Evolutionary conservation across 108 stramenopile genomes (phyloP).

Genomic region (Cyclotella atomus): DNA sequence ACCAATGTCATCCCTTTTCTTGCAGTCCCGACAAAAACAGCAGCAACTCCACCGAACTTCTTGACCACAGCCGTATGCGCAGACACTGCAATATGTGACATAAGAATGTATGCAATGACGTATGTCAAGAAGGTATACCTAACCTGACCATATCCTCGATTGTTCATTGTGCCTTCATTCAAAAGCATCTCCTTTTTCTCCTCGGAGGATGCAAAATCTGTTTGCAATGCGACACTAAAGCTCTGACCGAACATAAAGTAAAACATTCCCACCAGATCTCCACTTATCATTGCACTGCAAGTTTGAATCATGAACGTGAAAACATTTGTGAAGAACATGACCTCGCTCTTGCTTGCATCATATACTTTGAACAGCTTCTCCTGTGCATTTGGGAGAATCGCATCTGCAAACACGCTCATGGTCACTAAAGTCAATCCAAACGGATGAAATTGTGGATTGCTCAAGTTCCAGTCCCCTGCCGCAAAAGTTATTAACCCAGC

Average conservation of each 20-base stretch:
- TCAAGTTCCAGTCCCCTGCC: slow-evolving; percentile 87
- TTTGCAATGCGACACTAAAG: neutral
- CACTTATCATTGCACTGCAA: slow-evolving; percentile 76
- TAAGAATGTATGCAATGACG: slow-evolving; percentile 81
- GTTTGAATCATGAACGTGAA: slow-evolving; percentile 90
- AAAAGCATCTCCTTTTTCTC: slow-evolving; percentile 12
- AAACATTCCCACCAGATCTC: slow-evolving; percentile 83
- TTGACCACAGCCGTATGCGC: slow-evolving; percentile 91
- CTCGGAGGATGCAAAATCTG: slow-evolving; percentile 1
- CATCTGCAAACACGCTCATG: slow-evolving; percentile 90
- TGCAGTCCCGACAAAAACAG: slow-evolving; percentile 90
- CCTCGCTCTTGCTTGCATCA: slow-evolving; percentile 71
- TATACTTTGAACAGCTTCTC: slow-evolving; percentile 79
- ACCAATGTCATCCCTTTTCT: slow-evolving; percentile 94
- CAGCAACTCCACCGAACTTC: slow-evolving; percentile 92
- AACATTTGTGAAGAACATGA: slow-evolving; percentile 94
- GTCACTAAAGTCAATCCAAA: slow-evolving; percentile 88
- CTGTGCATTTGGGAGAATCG: slow-evolving; percentile 94
- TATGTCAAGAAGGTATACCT: slow-evolving; percentile 50
- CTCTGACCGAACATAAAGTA: slow-evolving; percentile 58
- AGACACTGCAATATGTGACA: slow-evolving; percentile 93
- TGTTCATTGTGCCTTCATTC: neutral
- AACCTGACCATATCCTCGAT: neutral
- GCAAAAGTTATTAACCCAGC: slow-evolving; percentile 92
- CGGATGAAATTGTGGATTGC: slow-evolving; percentile 83